These are phyloP conservation scores for Trichoderma sp. DNA, from an alignment of 2,329 filamentous ascomycete genomes.

Conservation along the genomic window DNA sequence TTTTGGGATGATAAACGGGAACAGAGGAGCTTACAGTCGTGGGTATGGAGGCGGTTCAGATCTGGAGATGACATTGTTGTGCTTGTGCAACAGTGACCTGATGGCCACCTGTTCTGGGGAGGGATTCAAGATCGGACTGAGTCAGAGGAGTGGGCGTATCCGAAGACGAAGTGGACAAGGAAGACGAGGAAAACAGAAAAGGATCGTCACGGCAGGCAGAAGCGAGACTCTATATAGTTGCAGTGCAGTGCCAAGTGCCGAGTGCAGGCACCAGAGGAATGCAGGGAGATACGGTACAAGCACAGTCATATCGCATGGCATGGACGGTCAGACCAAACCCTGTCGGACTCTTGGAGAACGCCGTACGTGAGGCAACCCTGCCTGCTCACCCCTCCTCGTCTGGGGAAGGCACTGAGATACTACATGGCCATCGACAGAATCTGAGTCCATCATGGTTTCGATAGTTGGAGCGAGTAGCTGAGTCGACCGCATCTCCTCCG, in stretches of 20 bases:
- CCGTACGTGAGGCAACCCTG: slow-evolving; percentile 9
- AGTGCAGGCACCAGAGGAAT: slow-evolving; percentile 1
- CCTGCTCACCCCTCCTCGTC: background rate
- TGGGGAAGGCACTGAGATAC: background rate
- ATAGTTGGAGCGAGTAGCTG: slow-evolving; percentile 15
- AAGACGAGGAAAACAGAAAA: background rate
- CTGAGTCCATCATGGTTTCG: slow-evolving; percentile 14
- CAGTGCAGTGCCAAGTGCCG: slow-evolving; percentile 3
- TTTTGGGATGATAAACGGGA: background rate
- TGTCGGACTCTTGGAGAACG: slow-evolving; percentile 4
- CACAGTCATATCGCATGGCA: background rate
- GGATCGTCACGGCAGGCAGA: background rate
- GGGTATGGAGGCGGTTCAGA: slow-evolving; percentile 28
- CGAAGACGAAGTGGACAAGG: background rate
- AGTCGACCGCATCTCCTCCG: slow-evolving; percentile 15
- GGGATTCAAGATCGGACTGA: too few species aligned
- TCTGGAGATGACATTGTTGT: slow-evolving; percentile 4
- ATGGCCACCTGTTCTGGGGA: background rate
- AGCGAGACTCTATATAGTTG: slow-evolving; percentile 16
- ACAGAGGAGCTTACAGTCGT: slow-evolving; percentile 30
- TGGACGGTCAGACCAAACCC: slow-evolving; percentile 6
- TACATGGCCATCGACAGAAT: background rate
- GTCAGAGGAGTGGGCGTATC: background rate
- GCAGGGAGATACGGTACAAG: background rate
- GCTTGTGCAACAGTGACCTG: slow-evolving; percentile 9